These are phyloP conservation scores for Botrytis fabae DNA, from an alignment of 2,329 filamentous ascomycete genomes.

Conservation along the genomic window DNA sequence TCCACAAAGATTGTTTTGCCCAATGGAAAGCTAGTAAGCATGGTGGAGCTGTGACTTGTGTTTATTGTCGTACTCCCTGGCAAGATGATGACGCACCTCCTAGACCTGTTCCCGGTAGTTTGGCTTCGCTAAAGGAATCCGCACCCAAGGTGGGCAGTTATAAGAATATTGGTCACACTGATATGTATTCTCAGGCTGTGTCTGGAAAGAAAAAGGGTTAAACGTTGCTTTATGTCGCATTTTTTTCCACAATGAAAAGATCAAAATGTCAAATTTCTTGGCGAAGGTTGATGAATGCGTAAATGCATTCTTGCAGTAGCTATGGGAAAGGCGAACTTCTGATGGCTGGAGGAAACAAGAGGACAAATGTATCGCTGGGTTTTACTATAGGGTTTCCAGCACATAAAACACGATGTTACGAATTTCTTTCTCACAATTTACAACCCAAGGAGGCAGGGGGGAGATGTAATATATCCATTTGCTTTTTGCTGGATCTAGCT, in stretches of 20 bases:
- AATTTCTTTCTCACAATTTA: neutral
- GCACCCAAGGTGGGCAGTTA: constrained; percentile 30
- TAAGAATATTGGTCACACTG: constrained; percentile 28
- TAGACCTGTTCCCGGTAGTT: constrained; percentile 17
- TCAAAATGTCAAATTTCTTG: neutral
- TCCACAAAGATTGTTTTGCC: constrained; percentile 54
- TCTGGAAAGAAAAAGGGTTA: neutral
- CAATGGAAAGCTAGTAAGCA: constrained; percentile 53
- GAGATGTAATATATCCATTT: neutral
- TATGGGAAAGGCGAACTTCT: neutral
- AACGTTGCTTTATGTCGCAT: neutral
- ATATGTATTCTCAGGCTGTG: constrained; percentile 24
- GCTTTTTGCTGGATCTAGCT: neutral
- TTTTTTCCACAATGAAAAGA: neutral
- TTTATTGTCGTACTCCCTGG: constrained; percentile 61
- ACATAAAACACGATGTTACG: neutral
- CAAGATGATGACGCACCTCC: constrained; percentile 42
- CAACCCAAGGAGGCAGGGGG: too few species aligned
- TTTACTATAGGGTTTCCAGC: neutral
- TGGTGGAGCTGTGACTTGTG: constrained; percentile 52
- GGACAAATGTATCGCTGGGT: neutral
- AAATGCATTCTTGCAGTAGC: neutral
- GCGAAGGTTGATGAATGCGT: too few species aligned
- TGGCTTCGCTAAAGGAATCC: constrained; percentile 26
- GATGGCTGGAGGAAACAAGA: neutral